Percentiles rank a stretch among this genome's conserved stretches.
phyloP scores from a whole-genome alignment of 1,284 basidiomycete species.

The Athelia sp. region DNA sequence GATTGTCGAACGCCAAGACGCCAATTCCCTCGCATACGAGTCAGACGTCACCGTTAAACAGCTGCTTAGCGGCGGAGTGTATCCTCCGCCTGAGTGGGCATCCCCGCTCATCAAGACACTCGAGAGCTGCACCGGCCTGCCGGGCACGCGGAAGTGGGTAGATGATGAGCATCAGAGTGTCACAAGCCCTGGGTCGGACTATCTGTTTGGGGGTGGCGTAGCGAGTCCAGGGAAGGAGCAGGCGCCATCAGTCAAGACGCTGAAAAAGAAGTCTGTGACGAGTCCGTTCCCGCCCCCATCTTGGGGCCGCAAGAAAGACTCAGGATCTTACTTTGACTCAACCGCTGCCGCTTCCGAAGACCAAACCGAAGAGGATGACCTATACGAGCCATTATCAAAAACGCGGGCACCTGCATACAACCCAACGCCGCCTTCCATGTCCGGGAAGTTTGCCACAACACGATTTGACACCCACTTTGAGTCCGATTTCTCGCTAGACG shows the following conservation, averaged over 20 bases:
- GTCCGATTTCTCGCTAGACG: conserved; percentile 31
- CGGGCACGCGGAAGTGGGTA: conserved; percentile 66
- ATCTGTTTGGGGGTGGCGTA: conserved; percentile 49
- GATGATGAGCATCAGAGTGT: conserved; percentile 34
- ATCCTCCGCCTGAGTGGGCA: conserved; percentile 81
- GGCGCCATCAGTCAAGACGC: conserved; percentile 31
- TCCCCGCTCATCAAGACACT: conserved; percentile 67
- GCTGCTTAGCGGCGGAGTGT: conserved; percentile 74
- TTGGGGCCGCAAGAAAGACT: conserved; percentile 50
- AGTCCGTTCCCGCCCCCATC: conserved; percentile 53
- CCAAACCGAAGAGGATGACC: no score
- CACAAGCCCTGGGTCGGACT: conserved; percentile 35
- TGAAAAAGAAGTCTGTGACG: conserved; percentile 43
- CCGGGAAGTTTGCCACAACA: conserved; percentile 11
- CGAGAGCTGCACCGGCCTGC: conserved; percentile 66
- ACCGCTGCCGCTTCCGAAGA: conserved; percentile 11
- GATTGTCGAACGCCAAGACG: conserved; percentile 92
- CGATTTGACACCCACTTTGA: conserved; percentile 38
- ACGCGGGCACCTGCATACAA: no score
- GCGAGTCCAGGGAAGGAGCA: conserved; percentile 35
- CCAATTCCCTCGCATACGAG: conserved; percentile 78
- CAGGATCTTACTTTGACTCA: conserved; percentile 50
- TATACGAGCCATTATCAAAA: no score
- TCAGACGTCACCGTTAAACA: conserved; percentile 71
- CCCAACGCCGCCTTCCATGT: no score